Evolutionary conservation across 75 land plant species (phyloP).

Genomic region (Picea glauca): DNA sequence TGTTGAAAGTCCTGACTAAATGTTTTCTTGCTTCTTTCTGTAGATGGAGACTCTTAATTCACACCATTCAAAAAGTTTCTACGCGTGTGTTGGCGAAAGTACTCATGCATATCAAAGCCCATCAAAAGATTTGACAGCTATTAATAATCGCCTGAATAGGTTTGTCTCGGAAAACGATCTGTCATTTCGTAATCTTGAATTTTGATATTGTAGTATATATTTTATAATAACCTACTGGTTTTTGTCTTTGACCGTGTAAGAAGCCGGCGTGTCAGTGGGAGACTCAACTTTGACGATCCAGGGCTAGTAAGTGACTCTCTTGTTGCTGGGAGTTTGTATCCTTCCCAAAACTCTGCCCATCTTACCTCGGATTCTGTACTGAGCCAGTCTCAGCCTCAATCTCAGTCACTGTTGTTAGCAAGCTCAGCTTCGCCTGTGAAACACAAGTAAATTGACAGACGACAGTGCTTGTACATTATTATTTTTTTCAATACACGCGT

Average conservation of each 20-base stretch:
- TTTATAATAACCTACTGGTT: not conserved
- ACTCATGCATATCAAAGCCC: slow-evolving; percentile 99
- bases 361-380: slow-evolving; percentile 12
- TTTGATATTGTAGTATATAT: not conserved
- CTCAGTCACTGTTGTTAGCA: slow-evolving; percentile 1
- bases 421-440: slow-evolving; percentile 7
- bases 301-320: slow-evolving; percentile 49
- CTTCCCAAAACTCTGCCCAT: slow-evolving; percentile 13
- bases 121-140: slow-evolving; percentile 87
- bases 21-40: not conserved
- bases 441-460: slow-evolving; percentile 5
- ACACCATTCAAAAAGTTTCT: slow-evolving; percentile 79
- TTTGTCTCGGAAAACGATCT: slow-evolving; percentile 17
- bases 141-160: slow-evolving; percentile 90
- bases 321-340: slow-evolving; percentile 35
- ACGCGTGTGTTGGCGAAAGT: slow-evolving; percentile 99
- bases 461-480: slow-evolving; percentile 2
- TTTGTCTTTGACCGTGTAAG: slow-evolving; percentile 7
- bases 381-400: slow-evolving; percentile 1
- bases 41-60: slow-evolving; percentile 90
- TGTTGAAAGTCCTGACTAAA: not conserved
- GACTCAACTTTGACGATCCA: slow-evolving; percentile 52
- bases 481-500: not conserved
- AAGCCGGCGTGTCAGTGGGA: slow-evolving; percentile 39
- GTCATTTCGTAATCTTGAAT: not conserved